These are phyloP conservation scores for Carallia brachiata DNA, from an alignment of 345 rosid genomes.

Conservation along the genomic window DNA sequence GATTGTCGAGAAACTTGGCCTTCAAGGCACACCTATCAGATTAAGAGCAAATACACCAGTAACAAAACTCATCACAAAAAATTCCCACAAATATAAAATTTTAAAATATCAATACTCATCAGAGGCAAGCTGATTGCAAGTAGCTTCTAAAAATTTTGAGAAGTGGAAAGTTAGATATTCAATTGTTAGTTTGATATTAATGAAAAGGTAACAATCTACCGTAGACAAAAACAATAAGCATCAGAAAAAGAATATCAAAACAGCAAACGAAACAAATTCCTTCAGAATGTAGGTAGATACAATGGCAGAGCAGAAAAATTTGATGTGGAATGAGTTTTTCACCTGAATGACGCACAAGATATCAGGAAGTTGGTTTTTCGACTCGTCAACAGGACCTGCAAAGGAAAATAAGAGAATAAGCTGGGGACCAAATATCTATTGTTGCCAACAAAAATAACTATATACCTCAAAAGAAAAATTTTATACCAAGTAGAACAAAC, in stretches of 20 bases:
- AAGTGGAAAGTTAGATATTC: not conserved
- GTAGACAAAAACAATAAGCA: not conserved
- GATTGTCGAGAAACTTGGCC: conserved; percentile 89
- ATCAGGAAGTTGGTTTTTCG: conserved; percentile 82
- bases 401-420: not conserved
- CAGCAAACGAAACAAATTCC: no score
- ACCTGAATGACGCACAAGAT: conserved; percentile 97
- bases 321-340: not conserved
- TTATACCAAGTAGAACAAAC: conserved; percentile 84
- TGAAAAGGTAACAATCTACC: not conserved
- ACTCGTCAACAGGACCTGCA: conserved; percentile 95
- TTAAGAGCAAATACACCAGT: not conserved
- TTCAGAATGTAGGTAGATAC: no score
- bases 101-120: no score
- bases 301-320: no score
- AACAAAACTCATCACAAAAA: no score
- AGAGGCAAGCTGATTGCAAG: conserved; percentile 1
- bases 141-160: not conserved
- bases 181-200: not conserved
- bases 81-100: no score
- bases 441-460: no score
- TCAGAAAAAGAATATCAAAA: no score
- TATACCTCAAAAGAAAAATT: conserved; percentile 2
- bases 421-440: no score
- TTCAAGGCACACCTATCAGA: conserved; percentile 72